A percentile compares a stretch with the other conserved stretches of the same genome.
Conservation (phyloP, 495 filamentous ascomycete species). For the Penicillium steckii region DNA sequence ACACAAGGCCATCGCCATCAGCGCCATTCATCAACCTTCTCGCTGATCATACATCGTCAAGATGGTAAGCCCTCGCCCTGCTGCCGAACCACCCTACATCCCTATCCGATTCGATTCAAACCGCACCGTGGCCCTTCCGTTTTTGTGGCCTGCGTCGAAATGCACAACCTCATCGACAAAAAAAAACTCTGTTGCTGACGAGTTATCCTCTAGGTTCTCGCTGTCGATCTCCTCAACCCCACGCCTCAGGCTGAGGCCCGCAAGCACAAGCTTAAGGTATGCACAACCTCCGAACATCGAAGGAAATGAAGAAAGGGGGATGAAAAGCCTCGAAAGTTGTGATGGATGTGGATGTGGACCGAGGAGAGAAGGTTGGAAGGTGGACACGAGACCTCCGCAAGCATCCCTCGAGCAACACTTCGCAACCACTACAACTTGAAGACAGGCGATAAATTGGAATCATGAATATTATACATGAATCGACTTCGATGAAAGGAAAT, state of each 20-base stretch:
- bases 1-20: constrained; percentile 50
- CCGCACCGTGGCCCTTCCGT: background rate
- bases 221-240: constrained; percentile 99
- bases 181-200: constrained; percentile 7
- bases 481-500: constrained; percentile 1
- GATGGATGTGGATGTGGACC: constrained; percentile 2
- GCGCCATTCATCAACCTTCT: constrained; percentile 47
- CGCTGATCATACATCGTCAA: constrained; percentile 52
- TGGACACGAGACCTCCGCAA: background rate
- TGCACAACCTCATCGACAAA: constrained; percentile 1
- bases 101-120: constrained; percentile 6
- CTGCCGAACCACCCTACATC: constrained; percentile 4
- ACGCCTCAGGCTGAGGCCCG: constrained; percentile 90
- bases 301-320: constrained; percentile 8
- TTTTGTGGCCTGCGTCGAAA: constrained; percentile 8
- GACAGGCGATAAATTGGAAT: background rate
- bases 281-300: constrained; percentile 19
- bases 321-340: constrained; percentile 2
- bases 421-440: background rate
- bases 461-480: background rate
- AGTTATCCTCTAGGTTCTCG: constrained; percentile 78
- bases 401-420: background rate
- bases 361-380: constrained; percentile 2
- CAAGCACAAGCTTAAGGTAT: constrained; percentile 99
- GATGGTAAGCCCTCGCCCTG: constrained; percentile 41